phyloP scores from a whole-genome alignment of 2,329 filamentous ascomycete genomes.

The Albophoma yamanashiensis region DNA sequence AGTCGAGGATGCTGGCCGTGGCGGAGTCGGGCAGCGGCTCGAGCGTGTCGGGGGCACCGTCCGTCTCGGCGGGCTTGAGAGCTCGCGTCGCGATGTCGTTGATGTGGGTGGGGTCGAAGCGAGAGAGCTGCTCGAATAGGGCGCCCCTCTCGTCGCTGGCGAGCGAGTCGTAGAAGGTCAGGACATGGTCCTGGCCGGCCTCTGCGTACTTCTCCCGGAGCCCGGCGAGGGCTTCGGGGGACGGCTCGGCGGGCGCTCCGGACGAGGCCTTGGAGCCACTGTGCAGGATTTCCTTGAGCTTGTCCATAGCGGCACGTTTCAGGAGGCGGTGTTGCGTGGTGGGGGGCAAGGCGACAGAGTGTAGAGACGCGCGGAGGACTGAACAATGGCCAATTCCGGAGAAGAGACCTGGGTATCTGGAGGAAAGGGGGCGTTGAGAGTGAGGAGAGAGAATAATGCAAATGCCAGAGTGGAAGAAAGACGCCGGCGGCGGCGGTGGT shows the following conservation, averaged over 20 bases:
- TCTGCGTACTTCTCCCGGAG: conserved; percentile 66
- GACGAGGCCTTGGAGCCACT: conserved; percentile 19
- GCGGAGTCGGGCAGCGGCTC: conserved; percentile 83
- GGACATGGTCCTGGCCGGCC: conserved; percentile 68
- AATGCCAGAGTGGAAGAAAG: background rate
- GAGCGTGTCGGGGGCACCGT: conserved; percentile 46
- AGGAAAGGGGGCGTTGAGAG: background rate
- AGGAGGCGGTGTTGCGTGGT: conserved; percentile 8
- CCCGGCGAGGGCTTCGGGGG: conserved; percentile 53
- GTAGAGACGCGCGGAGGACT: background rate
- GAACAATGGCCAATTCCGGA: background rate
- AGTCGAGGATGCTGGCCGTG: conserved; percentile 86
- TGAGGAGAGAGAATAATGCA: background rate
- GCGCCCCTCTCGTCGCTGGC: conserved; percentile 59
- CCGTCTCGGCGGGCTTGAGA: conserved; percentile 62
- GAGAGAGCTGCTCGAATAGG: conserved; percentile 71
- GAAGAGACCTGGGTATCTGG: background rate
- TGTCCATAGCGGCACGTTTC: conserved; percentile 23
- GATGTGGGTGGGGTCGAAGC: conserved; percentile 77
- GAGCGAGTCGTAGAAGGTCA: conserved; percentile 75
- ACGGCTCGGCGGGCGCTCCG: conserved; percentile 39
- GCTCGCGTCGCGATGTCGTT: conserved; percentile 77
- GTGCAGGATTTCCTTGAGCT: conserved; percentile 31
- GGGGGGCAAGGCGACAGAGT: background rate
- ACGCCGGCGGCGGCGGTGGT: background rate